Evolutionary conservation across 371 early-diverging fungal genomes (phyloP), one percentile per base, ranked within the genome.

Genomic region (Capillidium heterosporum): DNA sequence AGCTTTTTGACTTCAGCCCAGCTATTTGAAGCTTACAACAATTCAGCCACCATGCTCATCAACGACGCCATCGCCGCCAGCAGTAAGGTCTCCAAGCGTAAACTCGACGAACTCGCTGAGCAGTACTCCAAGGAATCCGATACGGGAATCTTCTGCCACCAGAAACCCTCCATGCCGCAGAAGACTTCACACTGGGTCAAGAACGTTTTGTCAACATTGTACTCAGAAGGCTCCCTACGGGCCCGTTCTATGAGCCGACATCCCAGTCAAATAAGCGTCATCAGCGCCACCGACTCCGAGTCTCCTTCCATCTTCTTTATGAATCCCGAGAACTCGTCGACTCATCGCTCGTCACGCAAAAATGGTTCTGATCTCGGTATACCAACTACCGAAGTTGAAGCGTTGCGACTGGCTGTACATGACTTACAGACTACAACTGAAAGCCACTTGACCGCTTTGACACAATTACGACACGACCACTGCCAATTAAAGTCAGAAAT

Each of bases 31-130:
- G 23, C 23, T 32, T 52, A 52, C 19, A 23, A 52, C 10, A 32
- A 32, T 7, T 52, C 53, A 32, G 53, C 53, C n/a, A 52, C 53
- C n/a, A 52, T 11, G 27, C 19, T 52, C 2, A 52, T 52, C 29
- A 23, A 41, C 13, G 53, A 52, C 27, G 53, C 53, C 21, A 52
- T 52, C 8, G 31, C 35, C 29, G 7, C 27, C 13, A 52, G 53
- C 27, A 8, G 19, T 19, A 27, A 32, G 10, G 35, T 52, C 26
- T 32, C 53, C 24, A 52, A 10, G 13, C 10, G 23, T 5, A 40
- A 40, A 40, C 32, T 52, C 10, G 39, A 52, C 32, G 42, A 52
- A 27, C 10, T 52, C 3, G 53, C 53, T 19, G 35, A 52, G 26
- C 11, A 35, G n/a, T 52, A 52, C 27, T 17, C 10, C 10, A 17